Evolutionary conservation across 129 eudicot species (phyloP).

Genomic region (Arctium minus): DNA sequence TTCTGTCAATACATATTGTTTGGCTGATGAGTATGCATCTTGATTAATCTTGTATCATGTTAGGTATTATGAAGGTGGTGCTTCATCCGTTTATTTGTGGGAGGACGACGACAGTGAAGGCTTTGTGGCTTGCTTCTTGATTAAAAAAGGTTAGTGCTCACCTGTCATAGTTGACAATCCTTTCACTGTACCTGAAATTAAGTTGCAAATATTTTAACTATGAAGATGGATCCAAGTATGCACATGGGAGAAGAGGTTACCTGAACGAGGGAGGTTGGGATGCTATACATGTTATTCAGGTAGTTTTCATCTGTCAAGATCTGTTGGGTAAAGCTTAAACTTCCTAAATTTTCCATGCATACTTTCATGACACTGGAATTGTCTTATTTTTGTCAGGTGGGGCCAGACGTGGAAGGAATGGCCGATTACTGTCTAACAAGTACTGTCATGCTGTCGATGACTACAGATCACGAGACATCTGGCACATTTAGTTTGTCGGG

Average conservation of each 20-base stretch:
- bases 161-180: neutral
- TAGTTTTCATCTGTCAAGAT: conserved; percentile 12
- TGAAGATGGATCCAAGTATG: conserved; percentile 87
- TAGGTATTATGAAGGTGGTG: conserved; percentile 98
- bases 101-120: conserved; percentile 90
- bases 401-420: conserved; percentile 62
- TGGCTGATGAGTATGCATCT: neutral
- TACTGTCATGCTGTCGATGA: conserved; percentile 78
- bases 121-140: conserved; percentile 84
- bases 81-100: conserved; percentile 93
- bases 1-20: neutral
- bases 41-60: conserved; percentile 10
- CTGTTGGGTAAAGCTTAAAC: neutral
- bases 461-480: conserved; percentile 61
- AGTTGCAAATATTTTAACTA: conserved; percentile 12
- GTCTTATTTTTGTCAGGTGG: conserved; percentile 37
- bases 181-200: neutral
- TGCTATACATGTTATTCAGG: conserved; percentile 98
- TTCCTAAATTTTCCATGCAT: neutral
- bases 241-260: conserved; percentile 90
- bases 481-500: conserved; percentile 80
- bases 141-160: conserved; percentile 46
- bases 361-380: neutral
- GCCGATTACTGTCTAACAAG: conserved; percentile 73
- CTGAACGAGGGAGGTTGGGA: conserved; percentile 97